Evolutionary conservation across 768 basidiomycete species (phyloP).

Genomic region (Termitomyces sp.): DNA sequence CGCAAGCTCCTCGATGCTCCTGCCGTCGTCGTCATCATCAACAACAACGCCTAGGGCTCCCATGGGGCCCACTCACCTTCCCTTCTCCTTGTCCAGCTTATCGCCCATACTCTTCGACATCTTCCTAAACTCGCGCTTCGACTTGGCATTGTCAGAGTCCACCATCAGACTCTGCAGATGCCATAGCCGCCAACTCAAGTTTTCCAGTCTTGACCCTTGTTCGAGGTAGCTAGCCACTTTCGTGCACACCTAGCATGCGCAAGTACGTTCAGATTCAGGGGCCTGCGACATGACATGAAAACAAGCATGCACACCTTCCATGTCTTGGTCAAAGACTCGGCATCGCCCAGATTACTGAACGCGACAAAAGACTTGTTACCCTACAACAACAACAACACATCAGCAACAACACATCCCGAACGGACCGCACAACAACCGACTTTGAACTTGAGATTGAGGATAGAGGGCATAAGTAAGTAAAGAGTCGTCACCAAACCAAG

Average conservation of each 20-base stretch:
- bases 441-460: slow-evolving; percentile 87
- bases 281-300: too few species aligned
- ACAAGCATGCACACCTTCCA: slow-evolving; percentile 62
- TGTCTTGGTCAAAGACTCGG: slow-evolving; percentile 82
- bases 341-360: slow-evolving; percentile 84
- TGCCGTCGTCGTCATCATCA: slow-evolving; percentile 22
- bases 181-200: slow-evolving; percentile 91
- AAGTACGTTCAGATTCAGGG: too few species aligned
- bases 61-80: slow-evolving; percentile 53
- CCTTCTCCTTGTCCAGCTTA: slow-evolving; percentile 91
- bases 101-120: slow-evolving; percentile 87
- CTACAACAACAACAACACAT: slow-evolving; percentile 30
- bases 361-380: slow-evolving; percentile 95
- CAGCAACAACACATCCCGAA: too few species aligned
- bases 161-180: slow-evolving; percentile 90
- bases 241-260: slow-evolving; percentile 61
- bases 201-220: slow-evolving; percentile 88
- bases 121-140: slow-evolving; percentile 88
- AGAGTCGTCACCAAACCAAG: background rate
- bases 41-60: slow-evolving; percentile 33
- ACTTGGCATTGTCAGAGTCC: slow-evolving; percentile 85
- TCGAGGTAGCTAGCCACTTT: slow-evolving; percentile 90
- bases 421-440: slow-evolving; percentile 29
- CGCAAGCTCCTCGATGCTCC: slow-evolving; percentile 81
- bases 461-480: slow-evolving; percentile 58